Evolutionary conservation across 2,329 filamentous ascomycete species (phyloP).

Genomic region (Knoxdaviesia proteae): DNA sequence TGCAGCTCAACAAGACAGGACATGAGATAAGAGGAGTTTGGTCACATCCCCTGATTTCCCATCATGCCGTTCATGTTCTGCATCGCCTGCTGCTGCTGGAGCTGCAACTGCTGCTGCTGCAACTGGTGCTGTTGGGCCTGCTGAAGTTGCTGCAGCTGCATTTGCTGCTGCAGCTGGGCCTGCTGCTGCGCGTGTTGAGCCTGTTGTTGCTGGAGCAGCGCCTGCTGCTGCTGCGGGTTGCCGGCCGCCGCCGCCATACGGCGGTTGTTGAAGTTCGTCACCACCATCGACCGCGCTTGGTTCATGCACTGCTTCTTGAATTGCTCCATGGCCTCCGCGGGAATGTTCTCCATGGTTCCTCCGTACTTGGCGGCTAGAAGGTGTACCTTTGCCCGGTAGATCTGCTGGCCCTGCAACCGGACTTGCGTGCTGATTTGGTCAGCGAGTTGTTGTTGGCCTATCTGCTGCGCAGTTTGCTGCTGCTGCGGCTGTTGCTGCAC

Average conservation of each 20-base stretch:
- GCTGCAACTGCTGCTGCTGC: conserved; percentile 12
- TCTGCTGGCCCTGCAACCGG: conserved; percentile 13
- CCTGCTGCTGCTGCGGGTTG: conserved; percentile 18
- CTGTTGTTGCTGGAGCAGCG: conserved; percentile 11
- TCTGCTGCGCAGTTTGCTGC: conserved; percentile 12
- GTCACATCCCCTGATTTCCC: conserved; percentile 25
- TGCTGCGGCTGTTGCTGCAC: conserved; percentile 9
- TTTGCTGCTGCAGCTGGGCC: conserved; percentile 12
- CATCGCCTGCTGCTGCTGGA: conserved; percentile 21
- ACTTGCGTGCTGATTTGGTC: conserved; percentile 10
- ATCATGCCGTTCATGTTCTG: conserved; percentile 34
- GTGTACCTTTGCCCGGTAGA: conserved; percentile 19
- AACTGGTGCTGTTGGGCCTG: conserved; percentile 13
- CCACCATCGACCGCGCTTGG: conserved; percentile 15
- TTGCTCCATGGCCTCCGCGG: conserved; percentile 20
- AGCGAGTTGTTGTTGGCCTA: conserved; percentile 7
- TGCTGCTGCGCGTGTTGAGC: conserved; percentile 13
- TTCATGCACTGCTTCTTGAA: conserved; percentile 21
- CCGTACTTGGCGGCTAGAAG: conserved; percentile 17
- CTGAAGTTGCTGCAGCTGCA: conserved; percentile 12
- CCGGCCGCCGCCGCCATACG: conserved; percentile 15
- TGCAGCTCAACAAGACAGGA: background rate
- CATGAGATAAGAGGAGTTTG: background rate
- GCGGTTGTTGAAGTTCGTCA: conserved; percentile 13
- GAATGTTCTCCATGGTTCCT: conserved; percentile 20